Conservation (phyloP, 164 flowering plant species). For the Annona cherimola region DNA sequence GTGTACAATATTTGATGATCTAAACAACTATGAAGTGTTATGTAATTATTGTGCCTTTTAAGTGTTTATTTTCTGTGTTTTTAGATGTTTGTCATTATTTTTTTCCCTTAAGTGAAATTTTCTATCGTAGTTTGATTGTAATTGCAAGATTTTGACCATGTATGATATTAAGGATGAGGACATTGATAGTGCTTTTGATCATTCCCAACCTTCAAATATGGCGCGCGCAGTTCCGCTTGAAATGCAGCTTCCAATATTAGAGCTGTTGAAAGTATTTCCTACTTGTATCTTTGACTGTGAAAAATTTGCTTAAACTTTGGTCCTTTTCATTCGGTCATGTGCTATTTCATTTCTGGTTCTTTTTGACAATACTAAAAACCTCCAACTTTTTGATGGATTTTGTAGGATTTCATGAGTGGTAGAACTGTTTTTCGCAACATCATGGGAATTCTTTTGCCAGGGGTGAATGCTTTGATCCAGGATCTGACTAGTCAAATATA, state of each 20-base stretch:
- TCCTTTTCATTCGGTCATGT: no score
- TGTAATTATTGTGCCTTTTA: no score
- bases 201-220: slow-evolving; percentile 33
- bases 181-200: slow-evolving; percentile 48
- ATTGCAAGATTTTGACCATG: slow-evolving; percentile 76
- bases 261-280: slow-evolving; percentile 68
- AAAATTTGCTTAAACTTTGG: no score
- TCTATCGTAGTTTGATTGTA: no score
- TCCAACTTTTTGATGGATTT: neutral
- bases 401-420: slow-evolving; percentile 99
- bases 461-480: slow-evolving; percentile 58
- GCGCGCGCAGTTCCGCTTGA: slow-evolving; percentile 54
- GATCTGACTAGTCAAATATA: slow-evolving; percentile 69
- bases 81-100: no score
- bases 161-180: slow-evolving; percentile 83
- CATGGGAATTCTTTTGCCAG: slow-evolving; percentile 76
- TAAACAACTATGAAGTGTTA: no score
- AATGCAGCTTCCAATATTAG: slow-evolving; percentile 77
- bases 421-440: slow-evolving; percentile 77
- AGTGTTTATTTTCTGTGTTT: no score
- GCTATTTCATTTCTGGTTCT: no score
- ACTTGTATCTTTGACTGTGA: no score
- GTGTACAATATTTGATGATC: no score
- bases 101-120: no score
- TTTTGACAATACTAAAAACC: no score